Percentiles rank a stretch among this genome's conserved stretches.
phyloP scores from a whole-genome alignment of 2,329 filamentous ascomycete species.

The Uncinocarpus reesii region DNA sequence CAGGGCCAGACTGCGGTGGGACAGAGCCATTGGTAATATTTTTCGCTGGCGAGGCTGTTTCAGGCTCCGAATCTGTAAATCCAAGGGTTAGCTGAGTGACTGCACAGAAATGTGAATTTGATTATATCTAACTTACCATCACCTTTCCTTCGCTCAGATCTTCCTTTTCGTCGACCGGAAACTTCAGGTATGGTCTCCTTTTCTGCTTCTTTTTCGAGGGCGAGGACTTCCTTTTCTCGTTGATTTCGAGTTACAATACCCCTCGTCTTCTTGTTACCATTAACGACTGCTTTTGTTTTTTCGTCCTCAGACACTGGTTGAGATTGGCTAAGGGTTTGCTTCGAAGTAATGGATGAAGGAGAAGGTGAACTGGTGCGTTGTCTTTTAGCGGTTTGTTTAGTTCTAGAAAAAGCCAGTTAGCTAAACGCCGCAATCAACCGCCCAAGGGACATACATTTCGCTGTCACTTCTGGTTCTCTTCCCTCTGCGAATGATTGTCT shows the following conservation, averaged over 20 bases:
- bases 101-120: not conserved
- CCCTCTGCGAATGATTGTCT: constrained; percentile 50
- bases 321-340: constrained; percentile 37
- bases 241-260: constrained; percentile 46
- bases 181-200: constrained; percentile 59
- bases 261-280: constrained; percentile 50
- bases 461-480: constrained; percentile 86
- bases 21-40: constrained; percentile 31
- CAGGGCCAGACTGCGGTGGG: constrained; percentile 35
- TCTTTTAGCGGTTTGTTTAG: constrained; percentile 62
- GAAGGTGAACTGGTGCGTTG: constrained; percentile 74
- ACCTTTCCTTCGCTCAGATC: constrained; percentile 66
- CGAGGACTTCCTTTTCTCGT: constrained; percentile 40
- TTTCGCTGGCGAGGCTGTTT: constrained; percentile 49
- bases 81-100: not conserved
- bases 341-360: constrained; percentile 45
- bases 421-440: constrained; percentile 1
- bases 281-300: constrained; percentile 29
- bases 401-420: constrained; percentile 42
- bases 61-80: constrained; percentile 55
- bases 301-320: constrained; percentile 57
- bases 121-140: constrained; percentile 52
- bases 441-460: constrained; percentile 58
- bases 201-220: constrained; percentile 58
- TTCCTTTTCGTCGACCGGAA: constrained; percentile 67